Base-by-base conservation (phyloP, 2,329 filamentous ascomycete genomes). In the Dryadomyces quercus-mongolicae region DNA sequence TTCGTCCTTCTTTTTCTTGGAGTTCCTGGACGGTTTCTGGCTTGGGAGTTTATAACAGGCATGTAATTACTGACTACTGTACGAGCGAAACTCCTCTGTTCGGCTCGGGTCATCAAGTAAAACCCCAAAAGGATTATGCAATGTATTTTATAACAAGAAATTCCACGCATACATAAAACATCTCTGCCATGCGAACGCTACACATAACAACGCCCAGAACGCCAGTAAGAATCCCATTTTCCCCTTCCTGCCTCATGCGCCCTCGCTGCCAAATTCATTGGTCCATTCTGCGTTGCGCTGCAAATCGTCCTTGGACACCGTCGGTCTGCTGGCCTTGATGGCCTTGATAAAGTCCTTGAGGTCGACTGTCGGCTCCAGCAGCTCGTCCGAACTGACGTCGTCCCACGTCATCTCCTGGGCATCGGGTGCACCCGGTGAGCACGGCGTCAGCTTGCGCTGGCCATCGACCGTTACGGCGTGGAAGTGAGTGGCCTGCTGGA, bases 401-500 rank as follows among this genome's bases (percentile, higher is more conserved):
- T 89, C 88, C 84, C 93, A 97, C 1, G 84, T 88, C 89, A 97
- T 96, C 69, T 98, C 93, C 61, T 83, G 81, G 18, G 90, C 92
- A 15, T 88, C 85, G 0, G 76, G 70, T 62, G 96, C 92, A 43
- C 93, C 93, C 0, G 93, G 94, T 3, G 91, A 96, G 73, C 93
- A 98, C 0, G 93, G 94, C 0, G 90, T 97, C 56, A 89, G 68
- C 68, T 84, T 88, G 56, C 79, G 74, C 56, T 74, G 68, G 40
- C 76, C 80, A 22, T 95, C 85, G 55, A 83, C 76, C 61, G 77
- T 78, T 36, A 94, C 82, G 86, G 87, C 85, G 70, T 96, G 96
- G 72, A 97, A 98, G 73, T 98, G 93, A 53, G 93, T 98, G 18
- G 93, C 92, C 59, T 91, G 95, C 68, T 97, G 85, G 61, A 98